A percentile compares a stretch with the other conserved stretches of the same genome.
Evolutionary conservation across 179 eudicot species (phyloP).

Genomic region (Vitellaria paradoxa): DNA sequence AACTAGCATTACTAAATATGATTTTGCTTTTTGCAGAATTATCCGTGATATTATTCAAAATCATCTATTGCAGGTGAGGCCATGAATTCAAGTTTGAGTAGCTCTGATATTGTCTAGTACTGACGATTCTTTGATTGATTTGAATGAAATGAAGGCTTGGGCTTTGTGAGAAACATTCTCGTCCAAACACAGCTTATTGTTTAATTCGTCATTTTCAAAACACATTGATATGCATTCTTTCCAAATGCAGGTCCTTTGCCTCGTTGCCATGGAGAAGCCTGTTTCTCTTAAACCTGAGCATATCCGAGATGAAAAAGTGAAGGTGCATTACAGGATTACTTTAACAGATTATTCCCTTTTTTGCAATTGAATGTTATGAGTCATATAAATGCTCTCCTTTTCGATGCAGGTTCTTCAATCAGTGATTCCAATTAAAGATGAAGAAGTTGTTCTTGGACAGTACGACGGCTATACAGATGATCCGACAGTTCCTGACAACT

Average conservation of each 20-base stretch:
- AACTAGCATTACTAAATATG: neutral
- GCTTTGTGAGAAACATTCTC: neutral
- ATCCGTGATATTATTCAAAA: slow-evolving; percentile 94
- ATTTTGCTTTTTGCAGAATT: slow-evolving; percentile 51
- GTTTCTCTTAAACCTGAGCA: slow-evolving; percentile 89
- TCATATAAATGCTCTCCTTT: neutral
- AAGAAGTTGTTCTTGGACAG: slow-evolving; percentile 94
- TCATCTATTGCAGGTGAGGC: slow-evolving; percentile 82
- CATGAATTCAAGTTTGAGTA: neutral
- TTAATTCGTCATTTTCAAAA: neutral
- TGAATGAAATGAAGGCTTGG: neutral
- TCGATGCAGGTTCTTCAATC: slow-evolving; percentile 83
- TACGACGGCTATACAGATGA: slow-evolving; percentile 90
- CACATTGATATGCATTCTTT: neutral
- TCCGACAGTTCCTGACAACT: slow-evolving; percentile 82
- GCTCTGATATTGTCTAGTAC: neutral
- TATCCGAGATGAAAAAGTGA: slow-evolving; percentile 96
- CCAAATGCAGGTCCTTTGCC: slow-evolving; percentile 76
- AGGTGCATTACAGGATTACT: slow-evolving; percentile 39
- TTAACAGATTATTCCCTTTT: neutral
- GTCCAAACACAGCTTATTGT: neutral
- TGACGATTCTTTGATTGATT: neutral
- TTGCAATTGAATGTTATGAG: neutral
- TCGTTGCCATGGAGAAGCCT: slow-evolving; percentile 97
- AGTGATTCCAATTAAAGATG: slow-evolving; percentile 64